These are phyloP conservation scores for Phytophthora sp. DNA, from an alignment of 352 stramenopile species.

Conservation along the genomic window DNA sequence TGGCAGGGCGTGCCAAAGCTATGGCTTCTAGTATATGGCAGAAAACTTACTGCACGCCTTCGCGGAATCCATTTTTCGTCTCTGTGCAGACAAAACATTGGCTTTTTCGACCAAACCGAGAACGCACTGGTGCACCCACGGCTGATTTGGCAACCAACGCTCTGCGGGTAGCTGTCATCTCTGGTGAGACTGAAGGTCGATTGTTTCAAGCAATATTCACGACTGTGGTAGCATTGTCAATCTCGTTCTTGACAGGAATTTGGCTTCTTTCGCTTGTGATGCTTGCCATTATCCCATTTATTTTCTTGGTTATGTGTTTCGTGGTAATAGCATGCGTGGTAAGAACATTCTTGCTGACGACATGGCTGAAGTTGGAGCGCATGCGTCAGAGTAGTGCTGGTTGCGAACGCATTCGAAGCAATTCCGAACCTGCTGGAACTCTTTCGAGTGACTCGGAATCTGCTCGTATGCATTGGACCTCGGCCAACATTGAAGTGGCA, in stretches of 20 bases:
- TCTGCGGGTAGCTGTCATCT: slow-evolving; percentile 50
- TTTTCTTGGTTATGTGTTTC: slow-evolving; percentile 48
- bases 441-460: too few relatives aligned
- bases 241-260: slow-evolving; percentile 57
- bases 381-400: slow-evolving; percentile 45
- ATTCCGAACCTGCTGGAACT: too few relatives aligned
- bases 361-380: slow-evolving; percentile 30
- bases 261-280: slow-evolving; percentile 73
- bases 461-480: too few relatives aligned
- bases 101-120: slow-evolving; percentile 42
- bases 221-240: slow-evolving; percentile 45
- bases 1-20: slow-evolving; percentile 36
- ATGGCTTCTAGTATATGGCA: slow-evolving; percentile 53
- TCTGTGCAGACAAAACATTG: slow-evolving; percentile 54
- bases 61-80: slow-evolving; percentile 57
- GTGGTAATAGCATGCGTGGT: slow-evolving; percentile 31
- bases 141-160: slow-evolving; percentile 58
- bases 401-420: too few relatives aligned
- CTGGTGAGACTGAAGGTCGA: slow-evolving; percentile 49
- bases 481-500: too few relatives aligned
- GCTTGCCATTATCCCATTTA: slow-evolving; percentile 56
- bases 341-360: slow-evolving; percentile 19
- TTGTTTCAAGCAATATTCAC: slow-evolving; percentile 57
- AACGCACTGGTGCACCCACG: slow-evolving; percentile 44
- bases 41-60: slow-evolving; percentile 59